Base-by-base conservation (phyloP, 805 yeast species). In the Wickerhamomyces ciferrii region DNA sequence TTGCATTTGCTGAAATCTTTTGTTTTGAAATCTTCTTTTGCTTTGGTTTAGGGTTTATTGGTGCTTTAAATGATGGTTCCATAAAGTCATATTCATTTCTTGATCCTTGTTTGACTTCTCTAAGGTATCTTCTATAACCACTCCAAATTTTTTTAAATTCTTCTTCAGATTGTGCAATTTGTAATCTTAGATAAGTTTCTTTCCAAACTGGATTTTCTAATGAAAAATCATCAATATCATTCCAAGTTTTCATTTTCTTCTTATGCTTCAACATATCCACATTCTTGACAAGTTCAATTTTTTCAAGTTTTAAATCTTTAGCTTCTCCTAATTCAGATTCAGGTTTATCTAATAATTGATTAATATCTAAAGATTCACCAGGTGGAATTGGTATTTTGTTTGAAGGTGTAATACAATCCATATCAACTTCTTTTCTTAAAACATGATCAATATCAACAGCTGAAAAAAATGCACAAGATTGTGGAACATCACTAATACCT, bases 401-500 rank as follows among this genome's bases (percentile, higher is more conserved):
- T 0, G 97, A 88, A 0, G 97, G 97, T 0, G 99, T 95, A 2
- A 89, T 73, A 65, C 98, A 92, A 51, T 84, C 89, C 72, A 90
- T 70, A 52, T 82, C 81, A n/a, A 92, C 98, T 56, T 95, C 99
- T 59, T 94, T 94, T 54, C 99, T 72, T 54, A 95, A 67, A 4
- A 92, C 86, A 50, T 75, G 78, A 60, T 94, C 99, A 45, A 95
- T 78, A 60, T 94, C 99, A 36, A 94, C 90, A 35, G 89, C 90
- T 1, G 96, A 87, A 62, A 94, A 94, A 61, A 94, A 94, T 0
- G 99, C 98, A 67, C 96, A 88, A 13, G 91, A 83, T 56, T 91
- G 96, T 0, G 99, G 99, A 35, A 94, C 72, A 53, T 91, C 95
- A 34, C 78, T 74, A 50, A 94, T 84, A 0, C 97, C 97, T 59